A percentile compares a stretch with the other conserved stretches of the same genome.
Evolutionary conservation across 306 rosid species (phyloP).

Genomic region (Neltuma alba): DNA sequence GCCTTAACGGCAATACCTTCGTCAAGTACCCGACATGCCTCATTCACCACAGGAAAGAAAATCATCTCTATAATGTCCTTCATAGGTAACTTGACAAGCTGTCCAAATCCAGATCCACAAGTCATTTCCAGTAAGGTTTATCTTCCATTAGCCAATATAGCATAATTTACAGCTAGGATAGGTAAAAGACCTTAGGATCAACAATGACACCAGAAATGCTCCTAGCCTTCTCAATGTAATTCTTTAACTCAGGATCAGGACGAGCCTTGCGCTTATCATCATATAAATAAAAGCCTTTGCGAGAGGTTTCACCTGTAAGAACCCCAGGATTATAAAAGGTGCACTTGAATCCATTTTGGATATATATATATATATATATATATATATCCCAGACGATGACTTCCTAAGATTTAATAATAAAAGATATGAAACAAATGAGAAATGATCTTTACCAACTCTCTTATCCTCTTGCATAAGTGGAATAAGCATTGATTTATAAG

Average conservation of each 20-base stretch:
- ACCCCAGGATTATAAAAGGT: slow-evolving; percentile 16
- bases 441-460: slow-evolving; percentile 63
- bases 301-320: slow-evolving; percentile 72
- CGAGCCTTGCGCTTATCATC: slow-evolving; percentile 73
- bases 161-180: slow-evolving; percentile 15
- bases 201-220: slow-evolving; percentile 64
- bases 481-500: slow-evolving; percentile 80
- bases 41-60: slow-evolving; percentile 95
- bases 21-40: slow-evolving; percentile 93
- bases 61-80: slow-evolving; percentile 92
- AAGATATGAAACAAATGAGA: not conserved
- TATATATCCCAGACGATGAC: slow-evolving; percentile 8
- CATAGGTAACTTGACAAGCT: slow-evolving; percentile 74
- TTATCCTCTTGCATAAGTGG: slow-evolving; percentile 90
- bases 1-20: slow-evolving; percentile 95
- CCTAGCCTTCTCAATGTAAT: slow-evolving; percentile 86
- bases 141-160: not conserved
- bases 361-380: too few species aligned
- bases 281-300: slow-evolving; percentile 85
- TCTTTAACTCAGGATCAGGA: slow-evolving; percentile 85
- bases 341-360: not conserved
- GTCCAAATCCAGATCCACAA: slow-evolving; percentile 42
- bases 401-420: slow-evolving; percentile 15
- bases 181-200: slow-evolving; percentile 72
- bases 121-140: slow-evolving; percentile 21